Evolutionary conservation across 2,329 filamentous ascomycete genomes (phyloP).

Genomic region (Rhinocladiella similis): DNA sequence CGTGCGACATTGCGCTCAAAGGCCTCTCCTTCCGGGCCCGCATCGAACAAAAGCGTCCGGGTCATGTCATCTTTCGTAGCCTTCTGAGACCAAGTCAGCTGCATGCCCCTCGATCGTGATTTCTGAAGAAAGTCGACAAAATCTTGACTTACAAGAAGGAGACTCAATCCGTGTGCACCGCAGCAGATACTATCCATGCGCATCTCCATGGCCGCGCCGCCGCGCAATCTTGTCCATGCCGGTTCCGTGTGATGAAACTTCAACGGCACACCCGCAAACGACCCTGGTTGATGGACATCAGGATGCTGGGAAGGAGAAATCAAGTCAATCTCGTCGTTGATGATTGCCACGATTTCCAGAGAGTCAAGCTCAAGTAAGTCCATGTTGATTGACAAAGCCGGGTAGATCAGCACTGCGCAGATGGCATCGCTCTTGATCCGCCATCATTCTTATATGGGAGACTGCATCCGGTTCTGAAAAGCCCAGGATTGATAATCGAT

Average conservation of each 20-base stretch:
- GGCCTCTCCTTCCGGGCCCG: background rate
- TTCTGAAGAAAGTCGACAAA: no score
- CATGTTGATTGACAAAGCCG: no score
- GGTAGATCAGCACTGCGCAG: no score
- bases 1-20: background rate
- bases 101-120: background rate
- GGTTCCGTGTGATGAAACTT: background rate
- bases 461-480: no score
- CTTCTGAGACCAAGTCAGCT: background rate
- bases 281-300: background rate
- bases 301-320: background rate
- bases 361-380: background rate
- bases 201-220: background rate
- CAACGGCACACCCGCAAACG: background rate
- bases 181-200: background rate
- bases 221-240: background rate
- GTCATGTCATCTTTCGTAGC: background rate
- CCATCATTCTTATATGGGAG: no score
- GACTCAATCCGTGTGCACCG: background rate
- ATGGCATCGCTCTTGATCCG: no score
- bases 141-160: background rate
- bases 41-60: background rate
- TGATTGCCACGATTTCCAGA: background rate
- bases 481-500: no score
- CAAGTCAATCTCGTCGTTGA: background rate